phyloP scores from a whole-genome alignment of 371 early-diverging fungal genomes.

The Lichtheimia corymbifera region DNA sequence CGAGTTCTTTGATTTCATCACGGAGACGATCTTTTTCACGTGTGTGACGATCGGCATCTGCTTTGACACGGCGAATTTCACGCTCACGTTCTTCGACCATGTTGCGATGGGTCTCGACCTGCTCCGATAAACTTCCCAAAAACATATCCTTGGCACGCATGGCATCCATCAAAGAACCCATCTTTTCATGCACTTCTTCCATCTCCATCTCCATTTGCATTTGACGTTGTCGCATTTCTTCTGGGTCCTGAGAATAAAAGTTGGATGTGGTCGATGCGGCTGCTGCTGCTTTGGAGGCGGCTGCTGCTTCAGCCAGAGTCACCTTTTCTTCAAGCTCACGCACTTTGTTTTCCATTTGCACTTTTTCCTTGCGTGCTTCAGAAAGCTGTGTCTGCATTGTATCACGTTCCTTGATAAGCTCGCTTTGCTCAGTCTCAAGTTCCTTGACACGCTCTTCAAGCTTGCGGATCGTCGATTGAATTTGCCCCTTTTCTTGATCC shows the following conservation, averaged over 20 bases:
- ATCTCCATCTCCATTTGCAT: constrained; percentile 50
- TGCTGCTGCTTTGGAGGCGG: constrained; percentile 30
- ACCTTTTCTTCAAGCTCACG: constrained; percentile 50
- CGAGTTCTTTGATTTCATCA: constrained; percentile 41
- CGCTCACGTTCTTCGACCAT: constrained; percentile 51
- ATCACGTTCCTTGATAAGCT: constrained; percentile 60
- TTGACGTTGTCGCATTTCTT: constrained; percentile 40
- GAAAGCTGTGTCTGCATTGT: constrained; percentile 56
- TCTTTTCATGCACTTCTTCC: constrained; percentile 54
- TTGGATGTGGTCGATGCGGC: constrained; percentile 19
- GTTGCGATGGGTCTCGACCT: constrained; percentile 47
- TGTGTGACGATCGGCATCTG: constrained; percentile 38
- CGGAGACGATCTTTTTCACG: constrained; percentile 45
- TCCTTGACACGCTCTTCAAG: constrained; percentile 41
- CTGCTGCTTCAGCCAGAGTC: constrained; percentile 46
- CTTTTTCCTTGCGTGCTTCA: constrained; percentile 59
- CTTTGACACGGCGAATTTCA: constrained; percentile 42
- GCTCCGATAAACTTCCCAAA: constrained; percentile 42
- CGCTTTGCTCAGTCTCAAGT: constrained; percentile 60
- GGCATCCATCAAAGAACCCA: constrained; percentile 44
- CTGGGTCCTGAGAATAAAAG: constrained; percentile 31
- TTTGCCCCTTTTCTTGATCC: constrained; percentile 18
- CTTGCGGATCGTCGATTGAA: constrained; percentile 26
- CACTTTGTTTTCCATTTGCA: constrained; percentile 32
- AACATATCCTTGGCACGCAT: constrained; percentile 57